These are phyloP conservation scores for Umbelopsis sp. DNA, from an alignment of 192 early-diverging fungal species.

Conservation along the genomic window DNA sequence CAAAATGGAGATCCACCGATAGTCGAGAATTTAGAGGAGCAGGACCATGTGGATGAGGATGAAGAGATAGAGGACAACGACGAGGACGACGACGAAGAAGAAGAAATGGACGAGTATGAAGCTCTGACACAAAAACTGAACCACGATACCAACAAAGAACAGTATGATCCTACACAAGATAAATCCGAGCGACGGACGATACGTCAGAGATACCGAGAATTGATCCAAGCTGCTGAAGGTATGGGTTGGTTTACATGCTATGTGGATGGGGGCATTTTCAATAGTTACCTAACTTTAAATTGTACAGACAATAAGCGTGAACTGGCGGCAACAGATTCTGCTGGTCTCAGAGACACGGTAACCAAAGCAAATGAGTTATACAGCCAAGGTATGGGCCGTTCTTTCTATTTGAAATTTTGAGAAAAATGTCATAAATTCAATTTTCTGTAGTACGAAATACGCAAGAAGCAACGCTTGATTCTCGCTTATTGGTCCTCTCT, in stretches of 20 bases:
- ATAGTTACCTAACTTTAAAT: not conserved
- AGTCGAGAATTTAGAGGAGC: too few relatives aligned
- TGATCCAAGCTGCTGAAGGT: constrained; percentile 28
- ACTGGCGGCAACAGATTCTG: constrained; percentile 35
- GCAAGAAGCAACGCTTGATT: constrained; percentile 89
- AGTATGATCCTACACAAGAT: constrained; percentile 34
- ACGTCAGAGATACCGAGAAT: constrained; percentile 22
- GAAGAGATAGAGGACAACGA: constrained; percentile 22
- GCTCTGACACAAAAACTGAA: not conserved
- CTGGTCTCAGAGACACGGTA: constrained; percentile 38
- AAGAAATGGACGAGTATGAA: constrained; percentile 12
- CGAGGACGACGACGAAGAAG: constrained; percentile 15
- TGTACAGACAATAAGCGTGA: constrained; percentile 42
- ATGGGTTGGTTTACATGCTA: too few relatives aligned
- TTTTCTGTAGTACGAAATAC: constrained; percentile 68
- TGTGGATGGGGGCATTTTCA: too few relatives aligned
- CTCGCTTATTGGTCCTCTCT: constrained; percentile 73
- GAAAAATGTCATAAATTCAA: not conserved
- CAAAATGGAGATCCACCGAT: too few relatives aligned
- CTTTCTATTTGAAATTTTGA: not conserved
- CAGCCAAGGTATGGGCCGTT: constrained; percentile 32
- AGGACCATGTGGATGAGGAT: not conserved
- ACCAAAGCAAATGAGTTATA: constrained; percentile 40
- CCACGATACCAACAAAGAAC: constrained; percentile 2
- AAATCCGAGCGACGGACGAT: constrained; percentile 31